phyloP scores from a whole-genome alignment of 2,329 filamentous ascomycete species.

The Emergomyces orientalis region DNA sequence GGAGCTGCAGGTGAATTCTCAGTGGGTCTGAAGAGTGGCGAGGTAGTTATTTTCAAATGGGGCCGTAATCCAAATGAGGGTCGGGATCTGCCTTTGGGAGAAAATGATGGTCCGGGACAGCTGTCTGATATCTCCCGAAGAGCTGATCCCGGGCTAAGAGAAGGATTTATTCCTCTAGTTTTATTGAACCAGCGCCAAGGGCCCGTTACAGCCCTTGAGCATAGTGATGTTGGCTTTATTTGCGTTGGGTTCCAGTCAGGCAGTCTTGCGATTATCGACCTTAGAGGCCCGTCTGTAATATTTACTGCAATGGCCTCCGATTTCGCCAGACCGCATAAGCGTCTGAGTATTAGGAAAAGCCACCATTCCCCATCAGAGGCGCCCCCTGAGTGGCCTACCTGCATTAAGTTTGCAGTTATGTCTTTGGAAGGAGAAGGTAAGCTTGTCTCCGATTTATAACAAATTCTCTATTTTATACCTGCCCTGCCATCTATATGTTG shows the following conservation, averaged over 20 bases:
- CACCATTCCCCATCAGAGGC: conserved; percentile 41
- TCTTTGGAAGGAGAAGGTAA: conserved; percentile 76
- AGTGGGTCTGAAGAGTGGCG: conserved; percentile 71
- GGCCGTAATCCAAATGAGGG: conserved; percentile 67
- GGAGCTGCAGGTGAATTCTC: conserved; percentile 75
- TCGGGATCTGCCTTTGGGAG: conserved; percentile 44
- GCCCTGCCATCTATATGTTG: not conserved
- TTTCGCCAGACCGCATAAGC: conserved; percentile 66
- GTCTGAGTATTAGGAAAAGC: conserved; percentile 57
- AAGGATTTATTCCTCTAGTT: conserved; percentile 70
- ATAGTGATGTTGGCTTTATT: conserved; percentile 90
- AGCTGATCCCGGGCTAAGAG: conserved; percentile 62
- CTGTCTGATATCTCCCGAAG: conserved; percentile 66
- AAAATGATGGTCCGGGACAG: conserved; percentile 54
- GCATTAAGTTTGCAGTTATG: conserved; percentile 86
- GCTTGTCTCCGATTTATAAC: conserved; percentile 7
- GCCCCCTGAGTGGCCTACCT: conserved; percentile 63
- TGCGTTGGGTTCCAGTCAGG: conserved; percentile 79
- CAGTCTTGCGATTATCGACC: conserved; percentile 69
- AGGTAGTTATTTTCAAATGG: conserved; percentile 81
- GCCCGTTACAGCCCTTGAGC: conserved; percentile 64
- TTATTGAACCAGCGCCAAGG: conserved; percentile 79
- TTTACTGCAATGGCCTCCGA: conserved; percentile 64
- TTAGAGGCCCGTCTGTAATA: conserved; percentile 78
- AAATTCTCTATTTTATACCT: not conserved